Percentiles rank a stretch among this genome's conserved stretches.
phyloP scores from a whole-genome alignment of 106 monocot species.

The Allium cepa region DNA sequence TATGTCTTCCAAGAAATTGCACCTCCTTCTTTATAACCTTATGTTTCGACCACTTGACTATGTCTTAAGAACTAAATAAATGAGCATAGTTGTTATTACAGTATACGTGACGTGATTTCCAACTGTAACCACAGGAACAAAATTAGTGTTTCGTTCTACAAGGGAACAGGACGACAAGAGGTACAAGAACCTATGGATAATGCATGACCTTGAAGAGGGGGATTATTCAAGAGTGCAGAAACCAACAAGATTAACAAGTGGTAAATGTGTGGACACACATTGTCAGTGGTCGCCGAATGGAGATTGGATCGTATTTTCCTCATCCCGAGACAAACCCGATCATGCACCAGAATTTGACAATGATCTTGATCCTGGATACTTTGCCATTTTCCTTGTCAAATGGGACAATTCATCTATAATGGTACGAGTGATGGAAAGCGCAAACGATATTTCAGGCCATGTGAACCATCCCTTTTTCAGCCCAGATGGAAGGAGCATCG shows the following conservation, averaged over 20 bases:
- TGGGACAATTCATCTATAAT: background rate
- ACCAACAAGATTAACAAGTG: constrained; percentile 2
- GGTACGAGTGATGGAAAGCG: background rate
- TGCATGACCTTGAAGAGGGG: background rate
- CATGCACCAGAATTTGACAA: constrained; percentile 1
- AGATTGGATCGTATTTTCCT: background rate
- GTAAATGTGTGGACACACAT: constrained; percentile 1
- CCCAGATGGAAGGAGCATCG: constrained; percentile 2
- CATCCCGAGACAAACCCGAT: background rate
- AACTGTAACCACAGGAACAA: background rate
- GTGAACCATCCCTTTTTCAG: constrained; percentile 6
- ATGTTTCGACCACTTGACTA: no score
- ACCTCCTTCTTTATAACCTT: background rate
- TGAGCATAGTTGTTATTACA: background rate
- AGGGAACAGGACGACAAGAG: background rate
- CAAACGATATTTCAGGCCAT: background rate
- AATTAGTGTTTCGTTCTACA: constrained; percentile 1
- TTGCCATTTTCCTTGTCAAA: constrained; percentile 1
- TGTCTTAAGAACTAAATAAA: no score
- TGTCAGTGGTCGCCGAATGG: background rate
- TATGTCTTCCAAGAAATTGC: background rate
- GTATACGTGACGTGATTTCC: background rate
- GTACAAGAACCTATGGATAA: constrained; percentile 2
- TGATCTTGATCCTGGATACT: constrained; percentile 1
- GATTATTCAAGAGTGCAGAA: background rate